A percentile compares a stretch with the other conserved stretches of the same genome.
Conservation (phyloP, 495 filamentous ascomycete genomes). For the Talaromyces ruber region DNA sequence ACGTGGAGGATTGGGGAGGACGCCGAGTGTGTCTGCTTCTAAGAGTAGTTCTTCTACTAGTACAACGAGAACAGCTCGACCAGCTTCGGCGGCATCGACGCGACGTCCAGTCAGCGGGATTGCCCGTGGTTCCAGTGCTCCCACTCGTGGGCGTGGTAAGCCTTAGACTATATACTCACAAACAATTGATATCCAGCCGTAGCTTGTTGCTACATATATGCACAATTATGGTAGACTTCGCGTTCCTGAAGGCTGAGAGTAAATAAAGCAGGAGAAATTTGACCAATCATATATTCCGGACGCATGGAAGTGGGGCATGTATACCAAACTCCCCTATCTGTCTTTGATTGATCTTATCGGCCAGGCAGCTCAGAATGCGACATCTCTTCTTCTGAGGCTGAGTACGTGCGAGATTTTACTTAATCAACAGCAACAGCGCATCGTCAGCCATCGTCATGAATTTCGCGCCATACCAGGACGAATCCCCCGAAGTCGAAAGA, state of each 20-base stretch:
- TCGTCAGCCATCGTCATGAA: conserved; percentile 54
- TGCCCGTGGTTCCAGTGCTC: conserved; percentile 34
- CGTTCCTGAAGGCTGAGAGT: background rate
- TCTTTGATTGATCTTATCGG: background rate
- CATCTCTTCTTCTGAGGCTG: background rate
- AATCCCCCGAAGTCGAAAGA: conserved; percentile 67
- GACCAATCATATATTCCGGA: background rate
- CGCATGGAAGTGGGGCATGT: background rate
- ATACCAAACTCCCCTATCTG: background rate
- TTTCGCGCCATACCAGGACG: conserved; percentile 93
- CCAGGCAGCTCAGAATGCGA: background rate
- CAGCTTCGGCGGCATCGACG: conserved; percentile 28
- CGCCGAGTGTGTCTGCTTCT: conserved; percentile 26
- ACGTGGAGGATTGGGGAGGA: conserved; percentile 37
- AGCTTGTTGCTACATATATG: background rate
- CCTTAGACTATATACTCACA: conserved; percentile 5
- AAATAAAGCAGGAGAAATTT: background rate
- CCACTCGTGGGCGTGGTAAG: conserved; percentile 31
- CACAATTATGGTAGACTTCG: background rate
- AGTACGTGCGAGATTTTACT: too few relatives aligned
- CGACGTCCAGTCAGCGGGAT: conserved; percentile 42
- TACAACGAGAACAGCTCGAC: conserved; percentile 21
- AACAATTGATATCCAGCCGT: background rate
- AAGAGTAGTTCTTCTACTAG: conserved; percentile 15
- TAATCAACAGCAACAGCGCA: background rate